These are phyloP conservation scores for Plasmodium coatneyi DNA, from an alignment of 169 alveolate genomes.

Conservation along the genomic window DNA sequence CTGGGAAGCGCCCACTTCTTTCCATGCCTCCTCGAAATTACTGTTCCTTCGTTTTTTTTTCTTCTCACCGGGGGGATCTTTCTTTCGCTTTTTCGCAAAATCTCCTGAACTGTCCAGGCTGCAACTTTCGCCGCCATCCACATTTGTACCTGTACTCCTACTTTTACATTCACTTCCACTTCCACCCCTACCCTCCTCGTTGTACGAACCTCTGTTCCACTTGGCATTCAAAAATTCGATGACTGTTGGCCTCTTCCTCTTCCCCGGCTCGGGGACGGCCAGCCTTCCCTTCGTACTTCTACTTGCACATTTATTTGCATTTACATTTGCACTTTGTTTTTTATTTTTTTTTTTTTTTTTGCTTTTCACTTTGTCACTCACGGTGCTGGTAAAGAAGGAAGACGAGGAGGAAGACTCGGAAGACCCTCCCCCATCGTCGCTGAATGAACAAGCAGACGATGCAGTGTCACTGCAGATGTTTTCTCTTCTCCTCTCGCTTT, in stretches of 20 bases:
- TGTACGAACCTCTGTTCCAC: conserved; percentile 43
- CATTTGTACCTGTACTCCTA: neutral
- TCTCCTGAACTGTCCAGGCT: neutral
- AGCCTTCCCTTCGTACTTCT: neutral
- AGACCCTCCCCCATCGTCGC: neutral
- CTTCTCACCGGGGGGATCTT: neutral
- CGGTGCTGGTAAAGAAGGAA: neutral
- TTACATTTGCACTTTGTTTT: neutral
- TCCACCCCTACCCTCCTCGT: neutral
- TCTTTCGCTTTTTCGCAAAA: neutral
- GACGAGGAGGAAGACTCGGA: neutral
- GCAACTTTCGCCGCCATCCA: neutral
- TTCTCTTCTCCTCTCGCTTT: neutral
- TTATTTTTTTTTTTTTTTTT: neutral
- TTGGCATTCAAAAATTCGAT: conserved; percentile 58
- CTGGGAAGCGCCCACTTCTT: neutral
- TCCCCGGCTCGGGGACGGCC: neutral
- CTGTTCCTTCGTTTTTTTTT: neutral
- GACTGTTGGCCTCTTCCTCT: conserved; percentile 60
- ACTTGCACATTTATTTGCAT: neutral
- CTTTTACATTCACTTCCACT: neutral
- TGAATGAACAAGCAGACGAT: neutral
- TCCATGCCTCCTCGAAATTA: conserved; percentile 1
- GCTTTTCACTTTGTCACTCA: neutral
- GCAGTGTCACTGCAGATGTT: neutral